Conservation (phyloP, 176 grass and related monocot genomes). For the Lolium multiflorum region DNA sequence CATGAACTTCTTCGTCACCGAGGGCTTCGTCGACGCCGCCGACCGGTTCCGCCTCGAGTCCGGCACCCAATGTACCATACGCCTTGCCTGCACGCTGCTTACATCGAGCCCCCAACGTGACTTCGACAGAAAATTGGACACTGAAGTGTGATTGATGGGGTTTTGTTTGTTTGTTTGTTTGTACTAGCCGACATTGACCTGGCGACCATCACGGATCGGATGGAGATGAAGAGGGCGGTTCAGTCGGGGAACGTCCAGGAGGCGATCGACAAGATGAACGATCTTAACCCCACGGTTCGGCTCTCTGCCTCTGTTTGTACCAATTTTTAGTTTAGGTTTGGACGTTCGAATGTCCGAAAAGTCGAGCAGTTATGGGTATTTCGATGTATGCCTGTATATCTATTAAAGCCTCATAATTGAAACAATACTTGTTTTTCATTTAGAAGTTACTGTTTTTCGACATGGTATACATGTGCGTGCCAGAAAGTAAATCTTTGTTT, state of each 20-base stretch:
- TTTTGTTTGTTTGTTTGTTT: slow-evolving; percentile 12
- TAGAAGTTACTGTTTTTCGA: slow-evolving; percentile 4
- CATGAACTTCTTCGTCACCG: slow-evolving; percentile 94
- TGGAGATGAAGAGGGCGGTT: slow-evolving; percentile 86
- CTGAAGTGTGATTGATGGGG: neutral
- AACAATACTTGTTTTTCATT: too few relatives aligned
- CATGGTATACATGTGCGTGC: neutral
- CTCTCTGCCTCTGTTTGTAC: slow-evolving; percentile 9
- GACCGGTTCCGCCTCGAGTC: slow-evolving; percentile 90
- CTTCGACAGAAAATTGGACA: neutral
- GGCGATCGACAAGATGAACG: slow-evolving; percentile 91
- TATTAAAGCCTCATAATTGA: too few relatives aligned
- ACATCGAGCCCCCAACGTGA: neutral
- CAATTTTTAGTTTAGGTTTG: slow-evolving; percentile 4
- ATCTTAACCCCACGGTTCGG: slow-evolving; percentile 83
- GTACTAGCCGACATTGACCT: slow-evolving; percentile 84
- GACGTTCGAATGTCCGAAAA: neutral
- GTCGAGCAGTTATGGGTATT: neutral
- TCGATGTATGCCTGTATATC: neutral
- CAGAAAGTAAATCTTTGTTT: neutral
- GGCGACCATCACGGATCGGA: slow-evolving; percentile 76
- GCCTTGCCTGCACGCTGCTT: neutral
- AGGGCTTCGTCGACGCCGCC: slow-evolving; percentile 87
- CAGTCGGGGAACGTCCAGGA: slow-evolving; percentile 97
- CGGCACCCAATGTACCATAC: slow-evolving; percentile 77